Evolutionary conservation across 805 yeast species (phyloP), one percentile per base, ranked within the genome.

Genomic region (Yarrowia osloensis): DNA sequence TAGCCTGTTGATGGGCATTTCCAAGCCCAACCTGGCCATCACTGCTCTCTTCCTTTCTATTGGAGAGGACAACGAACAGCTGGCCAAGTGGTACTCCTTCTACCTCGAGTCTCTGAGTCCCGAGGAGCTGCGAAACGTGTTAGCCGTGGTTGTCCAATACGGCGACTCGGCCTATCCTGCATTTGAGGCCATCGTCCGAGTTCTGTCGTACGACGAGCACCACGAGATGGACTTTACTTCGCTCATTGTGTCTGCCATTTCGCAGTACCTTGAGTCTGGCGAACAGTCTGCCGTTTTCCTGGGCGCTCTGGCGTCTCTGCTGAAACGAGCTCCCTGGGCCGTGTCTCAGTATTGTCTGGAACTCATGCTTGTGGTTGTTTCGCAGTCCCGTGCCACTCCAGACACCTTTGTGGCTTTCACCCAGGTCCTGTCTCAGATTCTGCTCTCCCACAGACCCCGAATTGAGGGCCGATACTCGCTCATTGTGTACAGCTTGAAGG

Each of bases 401-500:
- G 77, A 74, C 0, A 61, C 79, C 2, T 87, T 80, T 72, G 67
- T 76, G 2, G 69, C 73, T 4, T 70, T 84, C 3, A 79, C 86
- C 6, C 84, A 83, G 66, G 77, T 86, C 0, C 71, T 89, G 28
- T 87, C 97, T 0, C 81, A 83, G 40, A 77, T 90, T 2, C 74
- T 93, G 9, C 77, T 91, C 29, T 82, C 82, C 73, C 95, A 91
- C 72, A 82, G 97, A 65, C 84, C 80, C 73, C 84, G 91, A 72
- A 77, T 93, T 21, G 81, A 88, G 0, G 85, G 87, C 40, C 85
- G 98, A 73, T 87, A 90, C 72, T 96, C 91, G 74, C 73, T 92
- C 52, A 70, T 91, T 2, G 77, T 85, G 8, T 71, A 80, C 0
- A 74, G 83, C 0, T 78, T 88, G 50, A 79, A 82, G 15, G 77